Percentiles rank a stretch among this genome's conserved stretches.
Evolutionary conservation across 2,329 filamentous ascomycete genomes (phyloP).

Genomic region (Bimuria novae-zelandiae): DNA sequence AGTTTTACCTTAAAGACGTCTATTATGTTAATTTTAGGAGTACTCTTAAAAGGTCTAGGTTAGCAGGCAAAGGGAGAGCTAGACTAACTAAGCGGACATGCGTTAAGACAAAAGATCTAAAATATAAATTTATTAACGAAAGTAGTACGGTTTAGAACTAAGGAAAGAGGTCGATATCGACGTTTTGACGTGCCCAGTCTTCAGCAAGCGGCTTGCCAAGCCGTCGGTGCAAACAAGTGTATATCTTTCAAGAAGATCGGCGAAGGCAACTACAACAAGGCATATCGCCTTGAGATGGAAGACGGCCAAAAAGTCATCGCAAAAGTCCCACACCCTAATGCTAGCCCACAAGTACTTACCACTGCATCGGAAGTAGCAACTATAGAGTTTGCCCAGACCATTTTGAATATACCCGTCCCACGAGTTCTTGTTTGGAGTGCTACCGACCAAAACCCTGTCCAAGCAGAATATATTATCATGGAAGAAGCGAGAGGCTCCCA

Average conservation of each 20-base stretch:
- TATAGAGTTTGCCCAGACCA: constrained; percentile 29
- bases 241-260: constrained; percentile 24
- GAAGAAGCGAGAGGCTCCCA: constrained; percentile 33
- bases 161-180: constrained; percentile 20
- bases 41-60: too few species aligned
- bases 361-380: constrained; percentile 36
- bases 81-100: too few species aligned
- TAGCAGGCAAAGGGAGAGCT: too few species aligned
- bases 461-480: constrained; percentile 41
- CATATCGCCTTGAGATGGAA: constrained; percentile 21
- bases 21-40: too few species aligned
- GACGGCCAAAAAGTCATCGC: constrained; percentile 29
- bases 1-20: too few species aligned
- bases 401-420: constrained; percentile 31
- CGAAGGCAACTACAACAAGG: constrained; percentile 31
- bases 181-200: constrained; percentile 25
- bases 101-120: too few species aligned
- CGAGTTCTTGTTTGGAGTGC: constrained; percentile 32
- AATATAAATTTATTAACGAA: too few species aligned
- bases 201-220: constrained; percentile 20
- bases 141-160: too few species aligned
- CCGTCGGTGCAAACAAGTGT: constrained; percentile 19
- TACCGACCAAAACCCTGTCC: constrained; percentile 28
- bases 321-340: constrained; percentile 33
- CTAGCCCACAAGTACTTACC: constrained; percentile 22